Percentiles rank a stretch among this genome's conserved stretches.
Evolutionary conservation across 331 rosid species (phyloP).

Genomic region (Telfairia occidentalis): DNA sequence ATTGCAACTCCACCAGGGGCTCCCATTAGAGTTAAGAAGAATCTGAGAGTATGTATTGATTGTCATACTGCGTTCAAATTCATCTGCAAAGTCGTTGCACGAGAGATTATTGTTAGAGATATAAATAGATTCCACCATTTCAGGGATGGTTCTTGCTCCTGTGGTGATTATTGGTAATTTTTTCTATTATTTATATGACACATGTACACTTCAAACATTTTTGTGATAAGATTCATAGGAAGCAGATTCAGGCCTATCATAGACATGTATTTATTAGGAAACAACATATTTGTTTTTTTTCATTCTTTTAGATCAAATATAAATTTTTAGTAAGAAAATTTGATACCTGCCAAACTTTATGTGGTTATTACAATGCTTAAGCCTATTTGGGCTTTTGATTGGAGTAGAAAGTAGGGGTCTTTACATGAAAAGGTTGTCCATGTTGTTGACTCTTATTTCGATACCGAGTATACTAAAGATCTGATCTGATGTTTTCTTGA

Average conservation of each 20-base stretch:
- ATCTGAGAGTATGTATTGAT: conserved; percentile 70
- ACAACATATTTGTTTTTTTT: not conserved
- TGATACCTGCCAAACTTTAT: not conserved
- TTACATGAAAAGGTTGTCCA: not conserved
- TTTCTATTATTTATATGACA: not conserved
- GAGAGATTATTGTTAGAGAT: conserved; percentile 80
- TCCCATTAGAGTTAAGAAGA: conserved; percentile 79
- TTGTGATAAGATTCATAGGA: not conserved
- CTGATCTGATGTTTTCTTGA: not conserved
- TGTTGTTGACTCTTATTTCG: not conserved
- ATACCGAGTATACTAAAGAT: not conserved
- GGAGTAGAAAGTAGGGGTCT: not conserved
- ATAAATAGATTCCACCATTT: conserved; percentile 80
- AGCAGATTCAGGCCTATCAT: not conserved
- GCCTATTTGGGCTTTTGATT: not conserved
- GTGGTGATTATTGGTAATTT: conserved; percentile 77
- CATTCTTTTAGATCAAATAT: not conserved
- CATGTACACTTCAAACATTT: not conserved
- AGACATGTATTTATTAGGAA: not conserved
- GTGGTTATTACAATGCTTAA: not conserved
- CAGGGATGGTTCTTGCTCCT: conserved; percentile 74
- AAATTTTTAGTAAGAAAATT: not conserved
- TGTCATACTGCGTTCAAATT: conserved; percentile 72
- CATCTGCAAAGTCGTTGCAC: conserved; percentile 39
- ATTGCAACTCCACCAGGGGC: conserved; percentile 61